phyloP scores from a whole-genome alignment of 495 filamentous ascomycete genomes.

The Annulohypoxylon bovei region DNA sequence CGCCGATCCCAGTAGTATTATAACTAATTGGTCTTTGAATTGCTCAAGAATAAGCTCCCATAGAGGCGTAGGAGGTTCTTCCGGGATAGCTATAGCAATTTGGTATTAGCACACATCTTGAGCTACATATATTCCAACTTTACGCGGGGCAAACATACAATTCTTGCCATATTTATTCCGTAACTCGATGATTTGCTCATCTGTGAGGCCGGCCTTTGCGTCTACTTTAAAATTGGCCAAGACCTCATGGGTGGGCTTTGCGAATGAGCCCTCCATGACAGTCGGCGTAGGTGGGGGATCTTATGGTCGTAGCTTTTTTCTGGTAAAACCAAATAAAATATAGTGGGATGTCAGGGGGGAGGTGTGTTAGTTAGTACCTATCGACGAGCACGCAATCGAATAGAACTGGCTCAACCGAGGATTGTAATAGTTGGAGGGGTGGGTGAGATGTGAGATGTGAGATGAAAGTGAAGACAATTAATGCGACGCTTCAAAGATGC shows the following conservation, averaged over 20 bases:
- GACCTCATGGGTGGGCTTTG: slow-evolving; percentile 71
- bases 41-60: slow-evolving; percentile 98
- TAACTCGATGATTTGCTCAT: slow-evolving; percentile 70
- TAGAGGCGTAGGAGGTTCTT: slow-evolving; percentile 96
- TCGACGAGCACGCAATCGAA: slow-evolving; percentile 22
- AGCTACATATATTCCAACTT: slow-evolving; percentile 19
- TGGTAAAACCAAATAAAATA: slow-evolving; percentile 15
- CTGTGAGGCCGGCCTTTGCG: slow-evolving; percentile 72
- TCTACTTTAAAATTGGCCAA: slow-evolving; percentile 77
- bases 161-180: slow-evolving; percentile 82
- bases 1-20: slow-evolving; percentile 93
- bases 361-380: slow-evolving; percentile 18
- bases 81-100: slow-evolving; percentile 76
- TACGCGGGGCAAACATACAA: slow-evolving; percentile 64
- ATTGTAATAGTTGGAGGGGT: slow-evolving; percentile 22
- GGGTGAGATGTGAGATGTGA: slow-evolving; percentile 15
- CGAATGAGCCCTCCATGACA: slow-evolving; percentile 83
- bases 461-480: slow-evolving; percentile 11
- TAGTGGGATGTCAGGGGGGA: slow-evolving; percentile 3
- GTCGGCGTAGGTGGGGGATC: slow-evolving; percentile 8
- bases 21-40: slow-evolving; percentile 98
- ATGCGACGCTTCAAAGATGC: slow-evolving; percentile 41
- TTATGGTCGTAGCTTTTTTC: slow-evolving; percentile 9
- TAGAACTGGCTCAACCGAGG: slow-evolving; percentile 9
- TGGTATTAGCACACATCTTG: slow-evolving; percentile 40